Base-by-base conservation (phyloP, 768 basidiomycete species). In the Boletales sp. region DNA sequence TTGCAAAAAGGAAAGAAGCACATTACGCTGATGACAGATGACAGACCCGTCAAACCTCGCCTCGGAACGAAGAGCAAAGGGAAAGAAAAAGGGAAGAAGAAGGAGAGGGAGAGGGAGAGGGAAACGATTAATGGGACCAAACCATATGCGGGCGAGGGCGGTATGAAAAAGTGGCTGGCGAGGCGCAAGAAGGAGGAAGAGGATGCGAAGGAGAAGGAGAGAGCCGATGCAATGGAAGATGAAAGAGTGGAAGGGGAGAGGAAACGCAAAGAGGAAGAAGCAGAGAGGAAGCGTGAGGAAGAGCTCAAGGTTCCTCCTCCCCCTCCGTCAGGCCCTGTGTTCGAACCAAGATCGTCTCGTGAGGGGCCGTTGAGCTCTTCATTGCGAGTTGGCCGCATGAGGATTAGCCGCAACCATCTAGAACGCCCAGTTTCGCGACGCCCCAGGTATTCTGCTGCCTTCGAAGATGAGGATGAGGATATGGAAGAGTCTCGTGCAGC, bases 131-230 rank as follows among this genome's bases (percentile, higher is more conserved):
- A 81, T 53, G 77, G 76, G 35, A 80, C 79, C 17, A 90, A 90
- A 59, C 88, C 88, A 4, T 90, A 90, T 58, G 83, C 86, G 1
- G 88, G 87, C 8, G 79, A 82, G 53, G 85, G 87, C 45, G 86
- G 86, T 1, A 83, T 88, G 77, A 88, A 85, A 73, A 90, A 84
- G 60, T 69, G 87, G 64, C 66, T 90, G 35, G 82, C 84, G 18
- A 77, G 80, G 55, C 72, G 83, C 43, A 79, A 77, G 60, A 68
- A 73, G 53, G 85, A 86, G 61, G 79, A 73, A 37, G 74, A 79
- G 45, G 76, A 78, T 50, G 77, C 70, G 19, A 61, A 69, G 21
- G 69, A 69, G 45, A 59, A 60, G 52, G 71, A 70, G 41, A 60
- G 56, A 37, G 62, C 62, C 1, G 66, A 69, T 31, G 68, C 69